phyloP scores from a whole-genome alignment of 2,329 filamentous ascomycete species.

The Colletotrichum horii region DNA sequence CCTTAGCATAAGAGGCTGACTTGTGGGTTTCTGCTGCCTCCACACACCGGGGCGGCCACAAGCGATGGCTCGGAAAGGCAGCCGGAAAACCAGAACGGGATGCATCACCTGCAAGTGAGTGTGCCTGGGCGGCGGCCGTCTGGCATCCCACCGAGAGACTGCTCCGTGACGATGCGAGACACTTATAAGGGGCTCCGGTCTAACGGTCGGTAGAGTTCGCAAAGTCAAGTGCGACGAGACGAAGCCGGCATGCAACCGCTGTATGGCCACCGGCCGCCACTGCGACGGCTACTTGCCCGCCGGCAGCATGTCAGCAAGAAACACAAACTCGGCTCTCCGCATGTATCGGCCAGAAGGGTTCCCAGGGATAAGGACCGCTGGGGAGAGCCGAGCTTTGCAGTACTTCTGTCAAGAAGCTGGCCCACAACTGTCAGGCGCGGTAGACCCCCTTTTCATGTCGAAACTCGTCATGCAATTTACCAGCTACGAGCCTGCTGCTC shows the following conservation, averaged over 20 bases:
- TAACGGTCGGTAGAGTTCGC: constrained; percentile 44
- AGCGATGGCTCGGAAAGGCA: constrained; percentile 39
- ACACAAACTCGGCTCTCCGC: neutral
- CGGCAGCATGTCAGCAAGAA: neutral
- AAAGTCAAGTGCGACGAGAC: constrained; percentile 63
- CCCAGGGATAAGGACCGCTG: neutral
- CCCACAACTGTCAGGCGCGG: neutral
- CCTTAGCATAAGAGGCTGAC: neutral
- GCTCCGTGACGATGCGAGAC: neutral
- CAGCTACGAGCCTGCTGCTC: constrained; percentile 47
- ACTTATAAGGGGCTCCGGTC: neutral
- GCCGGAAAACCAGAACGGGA: constrained; percentile 51
- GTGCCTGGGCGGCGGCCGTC: neutral
- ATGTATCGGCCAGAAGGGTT: neutral
- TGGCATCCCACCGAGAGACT: neutral
- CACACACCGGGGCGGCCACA: neutral
- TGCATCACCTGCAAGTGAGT: constrained; percentile 62
- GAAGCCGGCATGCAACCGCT: constrained; percentile 57
- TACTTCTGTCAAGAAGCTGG: constrained; percentile 3
- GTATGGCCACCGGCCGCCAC: constrained; percentile 57
- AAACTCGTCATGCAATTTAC: constrained; percentile 50
- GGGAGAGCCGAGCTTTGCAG: constrained; percentile 6
- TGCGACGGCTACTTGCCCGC: constrained; percentile 59
- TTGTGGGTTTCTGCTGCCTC: neutral
- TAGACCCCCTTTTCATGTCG: constrained; percentile 42